Conservation (phyloP, 352 stramenopile genomes). For the Globisporangium polare region DNA sequence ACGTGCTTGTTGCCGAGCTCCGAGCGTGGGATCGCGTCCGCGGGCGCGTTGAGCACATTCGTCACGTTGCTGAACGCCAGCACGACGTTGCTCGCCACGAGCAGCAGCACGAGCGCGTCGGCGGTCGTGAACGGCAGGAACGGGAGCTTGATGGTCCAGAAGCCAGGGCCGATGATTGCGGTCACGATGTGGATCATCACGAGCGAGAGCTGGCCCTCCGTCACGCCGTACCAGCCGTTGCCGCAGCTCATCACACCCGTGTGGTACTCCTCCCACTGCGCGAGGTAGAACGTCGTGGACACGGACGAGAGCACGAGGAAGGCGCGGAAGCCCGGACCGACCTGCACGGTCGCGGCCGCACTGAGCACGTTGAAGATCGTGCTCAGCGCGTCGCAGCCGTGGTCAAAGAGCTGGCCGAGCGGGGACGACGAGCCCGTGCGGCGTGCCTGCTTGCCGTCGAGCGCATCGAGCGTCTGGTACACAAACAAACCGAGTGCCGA, state of each 20-base stretch:
- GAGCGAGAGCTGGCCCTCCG: slow-evolving; percentile 77
- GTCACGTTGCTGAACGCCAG: slow-evolving; percentile 70
- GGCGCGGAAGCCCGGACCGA: slow-evolving; percentile 35
- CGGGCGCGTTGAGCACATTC: slow-evolving; percentile 60
- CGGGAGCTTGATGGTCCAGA: slow-evolving; percentile 49
- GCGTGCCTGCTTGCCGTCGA: slow-evolving; percentile 98
- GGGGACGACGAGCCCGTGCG: slow-evolving; percentile 92
- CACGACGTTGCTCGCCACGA: slow-evolving; percentile 75
- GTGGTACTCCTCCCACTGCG: slow-evolving; percentile 89
- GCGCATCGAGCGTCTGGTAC: slow-evolving; percentile 98
- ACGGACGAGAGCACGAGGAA: slow-evolving; percentile 72
- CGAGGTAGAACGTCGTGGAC: slow-evolving; percentile 80
- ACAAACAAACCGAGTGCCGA: slow-evolving; percentile 78
- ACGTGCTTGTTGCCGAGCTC: slow-evolving; percentile 85
- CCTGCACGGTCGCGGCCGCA: slow-evolving; percentile 57
- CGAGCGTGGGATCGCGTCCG: slow-evolving; percentile 48
- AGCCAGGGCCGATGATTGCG: slow-evolving; percentile 45
- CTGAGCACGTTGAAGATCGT: slow-evolving; percentile 80
- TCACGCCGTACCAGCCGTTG: slow-evolving; percentile 82
- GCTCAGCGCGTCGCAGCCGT: slow-evolving; percentile 89
- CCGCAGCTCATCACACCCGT: slow-evolving; percentile 88
- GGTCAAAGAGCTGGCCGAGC: slow-evolving; percentile 98
- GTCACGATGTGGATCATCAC: slow-evolving; percentile 62
- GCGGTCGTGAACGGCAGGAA: slow-evolving; percentile 41
- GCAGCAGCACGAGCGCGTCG: slow-evolving; percentile 43